Base-by-base conservation (phyloP, 805 yeast genomes). In the Kluyveromyces lactis region DNA sequence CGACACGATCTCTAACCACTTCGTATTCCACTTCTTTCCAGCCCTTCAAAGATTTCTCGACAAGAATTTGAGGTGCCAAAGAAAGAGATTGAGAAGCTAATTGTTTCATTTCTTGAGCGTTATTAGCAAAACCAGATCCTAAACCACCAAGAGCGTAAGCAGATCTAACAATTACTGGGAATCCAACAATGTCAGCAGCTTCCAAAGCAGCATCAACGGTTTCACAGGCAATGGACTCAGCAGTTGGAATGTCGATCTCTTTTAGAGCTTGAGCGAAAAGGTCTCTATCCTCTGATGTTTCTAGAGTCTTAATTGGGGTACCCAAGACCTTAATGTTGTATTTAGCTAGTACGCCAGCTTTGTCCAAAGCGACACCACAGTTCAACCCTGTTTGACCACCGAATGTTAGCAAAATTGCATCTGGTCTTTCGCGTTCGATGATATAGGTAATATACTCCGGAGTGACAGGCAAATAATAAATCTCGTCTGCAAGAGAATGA, bases 11-110 rank as follows among this genome's bases (percentile, higher is more conserved):
- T 61, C 98, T 82, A 42, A 90, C 97, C 49, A 90, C 98, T 71
- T 90, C 98, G 64, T 90, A 90, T 68, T 90, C 98, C 47, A 90
- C 94, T 67, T 90, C 98, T 65, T 90, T 90, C 98, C 98, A 90
- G 49, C 98, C 98, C 71, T 89, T 90, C 68, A 90, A 72, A 4
- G 97, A 90, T 72, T 84, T 89, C 68, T 90, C 98, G 47, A 90
- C 97, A 52, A 90, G 70, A 51, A 90, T 87, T 71, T 90, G 98
- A 38, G 97, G 97, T 16, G 97, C 78, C 46, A 89, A 68, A 19
- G 95, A 79, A 46, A 90, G 71, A 1, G 96, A 85, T 65, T 86
- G 95, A 23, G 95, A 76, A 33, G 95, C 82, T 62, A 90, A 73
- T 67, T 90, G 82, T 62, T 78, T 77, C 57, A 90, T 75, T 66